Evolutionary conservation across 495 filamentous ascomycete genomes (phyloP).

Genomic region (Xylaria castorea): DNA sequence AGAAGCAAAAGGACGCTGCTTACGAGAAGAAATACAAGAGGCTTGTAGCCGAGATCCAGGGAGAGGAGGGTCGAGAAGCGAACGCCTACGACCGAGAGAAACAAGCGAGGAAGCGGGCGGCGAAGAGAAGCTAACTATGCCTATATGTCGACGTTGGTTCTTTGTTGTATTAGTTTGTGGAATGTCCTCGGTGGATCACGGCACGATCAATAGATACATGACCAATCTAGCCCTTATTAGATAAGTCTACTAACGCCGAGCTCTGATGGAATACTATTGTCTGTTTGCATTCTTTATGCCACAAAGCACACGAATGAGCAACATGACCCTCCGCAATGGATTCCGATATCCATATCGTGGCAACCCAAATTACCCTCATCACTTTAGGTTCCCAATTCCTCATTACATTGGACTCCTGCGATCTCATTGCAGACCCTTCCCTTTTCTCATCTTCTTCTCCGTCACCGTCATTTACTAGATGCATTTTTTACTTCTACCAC

Average conservation of each 20-base stretch:
- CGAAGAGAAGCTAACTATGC: conserved; percentile 25
- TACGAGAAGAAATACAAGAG: conserved; percentile 96
- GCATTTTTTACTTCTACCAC: background rate
- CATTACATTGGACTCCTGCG: background rate
- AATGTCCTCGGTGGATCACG: background rate
- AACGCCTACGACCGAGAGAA: conserved; percentile 92
- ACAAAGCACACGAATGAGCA: background rate
- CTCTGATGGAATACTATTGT: background rate
- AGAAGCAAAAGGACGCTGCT: conserved; percentile 86
- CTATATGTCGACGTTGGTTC: background rate
- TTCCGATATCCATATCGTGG: background rate
- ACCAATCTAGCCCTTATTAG: background rate
- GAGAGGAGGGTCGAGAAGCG: conserved; percentile 82
- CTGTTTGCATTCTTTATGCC: background rate
- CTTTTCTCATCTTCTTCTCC: background rate
- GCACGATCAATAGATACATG: background rate
- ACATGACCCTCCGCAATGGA: background rate
- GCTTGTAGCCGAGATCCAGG: conserved; percentile 92
- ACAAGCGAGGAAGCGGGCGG: conserved; percentile 68
- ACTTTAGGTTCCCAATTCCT: background rate
- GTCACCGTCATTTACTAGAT: background rate
- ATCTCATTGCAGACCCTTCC: background rate
- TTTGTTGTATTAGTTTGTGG: background rate
- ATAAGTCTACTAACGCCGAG: background rate
- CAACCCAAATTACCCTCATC: background rate